Evolutionary conservation across 140 eudicot genomes (phyloP).

Genomic region (Bidens hawaiensis): DNA sequence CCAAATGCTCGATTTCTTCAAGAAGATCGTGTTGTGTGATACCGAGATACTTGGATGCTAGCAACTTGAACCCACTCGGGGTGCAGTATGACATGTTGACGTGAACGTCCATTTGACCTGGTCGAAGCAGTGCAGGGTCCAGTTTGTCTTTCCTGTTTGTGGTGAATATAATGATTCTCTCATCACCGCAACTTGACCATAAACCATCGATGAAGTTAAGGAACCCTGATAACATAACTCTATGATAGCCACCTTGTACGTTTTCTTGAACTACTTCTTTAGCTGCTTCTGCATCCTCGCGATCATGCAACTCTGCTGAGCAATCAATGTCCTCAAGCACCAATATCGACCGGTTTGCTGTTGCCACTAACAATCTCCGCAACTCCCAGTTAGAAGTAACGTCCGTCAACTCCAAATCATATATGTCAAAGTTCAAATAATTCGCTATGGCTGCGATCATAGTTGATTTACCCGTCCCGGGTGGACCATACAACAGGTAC

Average conservation of each 20-base stretch:
- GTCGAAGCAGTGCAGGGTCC: slow-evolving; percentile 58
- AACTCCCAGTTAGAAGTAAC: slow-evolving; percentile 40
- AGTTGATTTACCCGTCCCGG: slow-evolving; percentile 76
- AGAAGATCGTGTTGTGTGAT: slow-evolving; percentile 33
- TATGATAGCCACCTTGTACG: background rate
- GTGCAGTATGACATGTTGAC: slow-evolving; percentile 66
- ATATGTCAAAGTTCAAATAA: slow-evolving; percentile 55
- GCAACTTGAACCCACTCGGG: slow-evolving; percentile 39
- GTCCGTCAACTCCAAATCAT: slow-evolving; percentile 55
- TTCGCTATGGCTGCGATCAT: slow-evolving; percentile 77
- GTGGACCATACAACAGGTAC: slow-evolving; percentile 76
- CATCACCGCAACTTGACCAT: slow-evolving; percentile 74
- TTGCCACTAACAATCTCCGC: slow-evolving; percentile 37
- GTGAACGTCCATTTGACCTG: slow-evolving; percentile 75
- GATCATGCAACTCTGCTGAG: slow-evolving; percentile 34
- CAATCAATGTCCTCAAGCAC: slow-evolving; percentile 82
- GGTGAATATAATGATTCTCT: slow-evolving; percentile 63
- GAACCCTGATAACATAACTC: slow-evolving; percentile 55
- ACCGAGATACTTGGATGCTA: slow-evolving; percentile 46
- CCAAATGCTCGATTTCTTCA: slow-evolving; percentile 40
- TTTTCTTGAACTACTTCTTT: background rate
- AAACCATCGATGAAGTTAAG: slow-evolving; percentile 61
- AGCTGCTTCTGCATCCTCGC: slow-evolving; percentile 6
- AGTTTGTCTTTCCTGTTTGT: slow-evolving; percentile 55
- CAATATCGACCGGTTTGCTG: slow-evolving; percentile 46